Conservation (phyloP, 495 filamentous ascomycete genomes). For the Aspergillus heteromorphus region DNA sequence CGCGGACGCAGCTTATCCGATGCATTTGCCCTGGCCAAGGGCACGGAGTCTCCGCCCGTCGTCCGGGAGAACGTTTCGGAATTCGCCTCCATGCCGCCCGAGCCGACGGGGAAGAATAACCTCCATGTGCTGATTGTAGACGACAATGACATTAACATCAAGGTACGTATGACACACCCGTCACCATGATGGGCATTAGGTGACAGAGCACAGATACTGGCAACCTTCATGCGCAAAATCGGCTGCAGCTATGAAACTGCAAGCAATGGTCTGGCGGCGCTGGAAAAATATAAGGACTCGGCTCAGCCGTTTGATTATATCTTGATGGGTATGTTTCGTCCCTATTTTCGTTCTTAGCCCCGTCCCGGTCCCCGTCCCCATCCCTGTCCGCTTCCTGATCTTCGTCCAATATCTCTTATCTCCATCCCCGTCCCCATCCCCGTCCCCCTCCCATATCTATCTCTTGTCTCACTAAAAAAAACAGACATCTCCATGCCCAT, state of each 20-base stretch:
- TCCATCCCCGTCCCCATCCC: too few species aligned
- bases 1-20: conserved; percentile 7
- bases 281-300: conserved; percentile 45
- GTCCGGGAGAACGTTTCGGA: conserved; percentile 9
- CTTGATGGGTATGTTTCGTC: conserved; percentile 45
- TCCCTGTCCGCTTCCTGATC: too few species aligned
- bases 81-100: conserved; percentile 1
- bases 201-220: conserved; percentile 32
- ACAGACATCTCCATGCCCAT: conserved; percentile 61
- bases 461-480: too few species aligned
- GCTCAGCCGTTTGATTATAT: conserved; percentile 42
- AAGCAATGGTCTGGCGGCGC: conserved; percentile 52
- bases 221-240: conserved; percentile 51
- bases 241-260: conserved; percentile 48
- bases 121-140: conserved; percentile 41
- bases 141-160: conserved; percentile 48
- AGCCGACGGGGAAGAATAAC: neutral
- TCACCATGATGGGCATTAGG: too few species aligned
- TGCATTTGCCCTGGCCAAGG: conserved; percentile 12
- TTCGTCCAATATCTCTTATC: too few species aligned
- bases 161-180: conserved; percentile 16
- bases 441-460: too few species aligned
- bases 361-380: too few species aligned
- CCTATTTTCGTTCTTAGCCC: neutral
- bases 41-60: conserved; percentile 13